phyloP scores from a whole-genome alignment of 139 green algal species.

The Nannochloris sp. region DNA sequence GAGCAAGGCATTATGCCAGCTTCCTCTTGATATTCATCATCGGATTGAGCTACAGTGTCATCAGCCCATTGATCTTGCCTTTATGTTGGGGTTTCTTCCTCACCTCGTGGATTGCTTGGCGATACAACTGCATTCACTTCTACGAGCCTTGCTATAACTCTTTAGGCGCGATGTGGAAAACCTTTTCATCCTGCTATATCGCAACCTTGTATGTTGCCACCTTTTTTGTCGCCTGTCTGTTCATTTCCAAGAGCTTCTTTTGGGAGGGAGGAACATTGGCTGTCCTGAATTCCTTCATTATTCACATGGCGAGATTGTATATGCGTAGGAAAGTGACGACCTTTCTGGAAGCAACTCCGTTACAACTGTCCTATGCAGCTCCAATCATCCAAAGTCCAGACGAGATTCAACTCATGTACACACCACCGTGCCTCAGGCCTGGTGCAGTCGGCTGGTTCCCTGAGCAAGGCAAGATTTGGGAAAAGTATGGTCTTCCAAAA shows the following conservation, averaged over 20 bases:
- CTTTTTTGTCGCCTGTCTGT: background rate
- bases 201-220: background rate
- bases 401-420: background rate
- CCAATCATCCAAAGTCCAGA: background rate
- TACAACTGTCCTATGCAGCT: background rate
- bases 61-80: background rate
- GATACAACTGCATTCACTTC: constrained; percentile 5
- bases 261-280: background rate
- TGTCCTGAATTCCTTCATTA: background rate
- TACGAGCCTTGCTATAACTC: constrained; percentile 1
- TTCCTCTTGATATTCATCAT: background rate
- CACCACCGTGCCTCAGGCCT: background rate
- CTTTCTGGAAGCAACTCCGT: background rate
- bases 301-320: background rate
- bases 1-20: background rate
- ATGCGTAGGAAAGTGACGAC: background rate
- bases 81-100: background rate
- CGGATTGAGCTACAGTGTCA: constrained; percentile 1
- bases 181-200: background rate
- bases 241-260: background rate
- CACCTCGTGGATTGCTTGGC: background rate
- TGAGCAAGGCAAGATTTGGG: background rate
- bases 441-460: constrained; percentile 5
- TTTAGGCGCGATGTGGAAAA: background rate
- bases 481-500: constrained; percentile 5